Evolutionary conservation across 1,139 yeast species (phyloP), one percentile per base, ranked within the genome.

Genomic region (Torulaspora pretoriensis): DNA sequence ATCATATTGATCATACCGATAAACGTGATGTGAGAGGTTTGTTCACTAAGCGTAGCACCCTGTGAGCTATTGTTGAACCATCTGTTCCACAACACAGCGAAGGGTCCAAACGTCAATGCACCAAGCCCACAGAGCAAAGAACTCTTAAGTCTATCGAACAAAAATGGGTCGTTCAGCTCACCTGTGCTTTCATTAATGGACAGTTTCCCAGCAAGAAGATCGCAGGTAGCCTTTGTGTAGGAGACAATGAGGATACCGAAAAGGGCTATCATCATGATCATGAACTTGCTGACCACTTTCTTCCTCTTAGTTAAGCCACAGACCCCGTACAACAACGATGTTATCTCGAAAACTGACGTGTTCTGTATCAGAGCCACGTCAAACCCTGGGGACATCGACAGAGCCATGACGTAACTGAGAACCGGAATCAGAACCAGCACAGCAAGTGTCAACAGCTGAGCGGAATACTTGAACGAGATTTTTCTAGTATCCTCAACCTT

Each of bases 1-100:
- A 50, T 37, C 49, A 56, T 48, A 41, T 55, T 43, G 8, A 56
- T 49, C 13, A 53, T 32, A 17, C 59, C 61, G 36, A 59, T 54
- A 22, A 51, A 41, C 6, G 56, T 48, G 29, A 59, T 40, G 42
- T 57, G 61, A 9, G 50, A 45, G 33, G 54, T 47, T 41, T 55
- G 59, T 29, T 49, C 43, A 17, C 45, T 40, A 24, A 51, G 31
- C n/a, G 47, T 39, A 4, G 30, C 39, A 31, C 37, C 36, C 26
- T 45, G 37, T 14, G 52, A 42, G 3, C 40, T 30, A 19, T 40
- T 42, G 40, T 47, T 46, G 19, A 41, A 49, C 50, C 48, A 47
- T 19, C 47, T 46, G 38, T 39, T 47, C 54, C 57, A 55, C 35
- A 48, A 40, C n/a, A 53, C 53, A 8, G 49, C 47, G 23, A 47